Conservation (phyloP, 2,329 filamentous ascomycete species). For the Fonsecaea erecta region DNA sequence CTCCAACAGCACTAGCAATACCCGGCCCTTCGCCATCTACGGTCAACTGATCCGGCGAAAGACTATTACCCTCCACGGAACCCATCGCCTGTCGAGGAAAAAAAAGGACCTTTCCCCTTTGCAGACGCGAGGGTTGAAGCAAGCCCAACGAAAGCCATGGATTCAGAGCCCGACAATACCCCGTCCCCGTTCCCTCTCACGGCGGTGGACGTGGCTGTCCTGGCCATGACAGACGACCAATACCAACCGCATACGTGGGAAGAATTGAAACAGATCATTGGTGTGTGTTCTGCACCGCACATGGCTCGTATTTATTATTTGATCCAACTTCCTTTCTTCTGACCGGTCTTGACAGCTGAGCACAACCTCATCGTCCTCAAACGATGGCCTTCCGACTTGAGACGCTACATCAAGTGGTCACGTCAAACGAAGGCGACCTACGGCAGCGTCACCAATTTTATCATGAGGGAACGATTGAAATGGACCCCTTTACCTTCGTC, state of each 20-base stretch:
- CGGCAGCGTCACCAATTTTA: constrained; percentile 61
- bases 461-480: constrained; percentile 59
- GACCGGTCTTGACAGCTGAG: constrained; percentile 42
- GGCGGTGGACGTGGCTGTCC: constrained; percentile 53
- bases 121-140: background rate
- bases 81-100: background rate
- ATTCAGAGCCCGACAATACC: constrained; percentile 14
- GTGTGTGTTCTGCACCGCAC: constrained; percentile 44
- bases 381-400: constrained; percentile 63
- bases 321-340: constrained; percentile 1
- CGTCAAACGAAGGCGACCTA: constrained; percentile 59
- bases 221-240: constrained; percentile 58
- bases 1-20: constrained; percentile 1
- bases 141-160: constrained; percentile 1
- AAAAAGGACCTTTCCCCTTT: background rate
- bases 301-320: background rate
- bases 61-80: background rate
- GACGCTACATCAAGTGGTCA: constrained; percentile 65
- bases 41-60: constrained; percentile 16
- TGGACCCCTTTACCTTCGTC: constrained; percentile 49
- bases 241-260: constrained; percentile 59
- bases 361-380: constrained; percentile 62
- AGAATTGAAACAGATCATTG: constrained; percentile 57
- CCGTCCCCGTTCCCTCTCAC: constrained; percentile 52
- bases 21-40: constrained; percentile 1